A percentile compares a stretch with the other conserved stretches of the same genome.
These are phyloP conservation scores for Capsicum baccatum DNA, from an alignment of 257 asterid genomes.

Conservation along the genomic window DNA sequence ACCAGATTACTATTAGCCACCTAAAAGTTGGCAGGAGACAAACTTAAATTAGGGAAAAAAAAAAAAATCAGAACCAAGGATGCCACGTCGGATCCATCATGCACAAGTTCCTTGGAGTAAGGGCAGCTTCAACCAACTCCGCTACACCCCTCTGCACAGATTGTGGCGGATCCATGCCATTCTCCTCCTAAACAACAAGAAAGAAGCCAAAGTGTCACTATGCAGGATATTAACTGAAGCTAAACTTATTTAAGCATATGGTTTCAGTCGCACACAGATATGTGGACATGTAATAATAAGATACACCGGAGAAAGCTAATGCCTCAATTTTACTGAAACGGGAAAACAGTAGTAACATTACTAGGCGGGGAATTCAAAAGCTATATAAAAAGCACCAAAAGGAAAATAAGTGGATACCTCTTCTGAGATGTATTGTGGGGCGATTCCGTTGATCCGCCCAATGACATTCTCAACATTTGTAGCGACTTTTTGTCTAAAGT, in stretches of 20 bases:
- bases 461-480: conserved; percentile 90
- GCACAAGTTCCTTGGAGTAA: conserved; percentile 90
- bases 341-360: conserved; percentile 1
- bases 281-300: background rate
- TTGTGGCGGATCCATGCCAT: conserved; percentile 88
- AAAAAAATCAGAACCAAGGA: conserved; percentile 73
- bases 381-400: background rate
- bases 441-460: conserved; percentile 74
- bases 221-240: background rate
- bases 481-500: conserved; percentile 79
- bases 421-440: conserved; percentile 89
- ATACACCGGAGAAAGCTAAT: background rate
- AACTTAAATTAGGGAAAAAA: background rate
- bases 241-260: background rate
- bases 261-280: background rate
- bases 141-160: conserved; percentile 96
- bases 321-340: background rate
- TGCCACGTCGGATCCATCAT: conserved; percentile 99
- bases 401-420: conserved; percentile 59
- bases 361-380: background rate
- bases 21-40: background rate
- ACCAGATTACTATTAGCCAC: background rate
- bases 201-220: conserved; percentile 4
- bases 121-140: conserved; percentile 93
- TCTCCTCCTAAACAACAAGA: conserved; percentile 66